Evolutionary conservation across 2,329 filamentous ascomycete genomes (phyloP).

Genomic region (Lecanosticta acicola): DNA sequence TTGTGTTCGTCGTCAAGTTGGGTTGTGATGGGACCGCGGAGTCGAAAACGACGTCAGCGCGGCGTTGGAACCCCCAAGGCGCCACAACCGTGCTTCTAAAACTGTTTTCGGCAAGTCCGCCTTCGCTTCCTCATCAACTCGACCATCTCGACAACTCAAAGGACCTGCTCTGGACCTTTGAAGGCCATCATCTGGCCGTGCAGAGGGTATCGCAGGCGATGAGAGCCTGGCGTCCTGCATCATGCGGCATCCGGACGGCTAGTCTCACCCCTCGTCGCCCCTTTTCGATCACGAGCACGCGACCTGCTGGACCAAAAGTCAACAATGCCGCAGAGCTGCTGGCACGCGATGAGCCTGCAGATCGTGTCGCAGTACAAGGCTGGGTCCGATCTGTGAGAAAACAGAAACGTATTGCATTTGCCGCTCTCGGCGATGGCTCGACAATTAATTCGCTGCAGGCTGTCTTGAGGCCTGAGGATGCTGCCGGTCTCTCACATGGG

Average conservation of each 20-base stretch:
- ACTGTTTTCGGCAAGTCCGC: not conserved
- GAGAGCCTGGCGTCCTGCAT: constrained; percentile 22
- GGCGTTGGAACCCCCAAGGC: not conserved
- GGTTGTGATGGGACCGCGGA: not conserved
- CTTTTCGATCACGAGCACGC: constrained; percentile 16
- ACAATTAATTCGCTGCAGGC: constrained; percentile 74
- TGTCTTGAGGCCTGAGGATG: constrained; percentile 65
- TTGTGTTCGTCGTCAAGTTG: not conserved
- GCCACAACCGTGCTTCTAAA: not conserved
- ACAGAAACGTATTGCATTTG: constrained; percentile 79
- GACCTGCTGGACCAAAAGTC: constrained; percentile 8
- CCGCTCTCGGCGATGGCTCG: constrained; percentile 81
- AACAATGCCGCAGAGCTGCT: constrained; percentile 25
- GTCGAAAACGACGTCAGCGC: not conserved
- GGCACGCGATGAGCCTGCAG: constrained; percentile 21
- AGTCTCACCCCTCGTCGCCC: constrained; percentile 6
- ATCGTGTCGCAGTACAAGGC: constrained; percentile 55
- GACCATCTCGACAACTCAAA: too few species aligned
- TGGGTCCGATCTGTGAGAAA: constrained; percentile 79
- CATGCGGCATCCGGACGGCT: constrained; percentile 15
- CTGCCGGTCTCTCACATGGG: constrained; percentile 74
- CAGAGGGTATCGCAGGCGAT: constrained; percentile 14
- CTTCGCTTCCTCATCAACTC: too few species aligned
- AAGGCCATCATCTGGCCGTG: too few species aligned
- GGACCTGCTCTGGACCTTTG: too few species aligned